A percentile compares a stretch with the other conserved stretches of the same genome.
Conservation (phyloP, 805 yeast species). For the Kodamaea sagamina region DNA sequence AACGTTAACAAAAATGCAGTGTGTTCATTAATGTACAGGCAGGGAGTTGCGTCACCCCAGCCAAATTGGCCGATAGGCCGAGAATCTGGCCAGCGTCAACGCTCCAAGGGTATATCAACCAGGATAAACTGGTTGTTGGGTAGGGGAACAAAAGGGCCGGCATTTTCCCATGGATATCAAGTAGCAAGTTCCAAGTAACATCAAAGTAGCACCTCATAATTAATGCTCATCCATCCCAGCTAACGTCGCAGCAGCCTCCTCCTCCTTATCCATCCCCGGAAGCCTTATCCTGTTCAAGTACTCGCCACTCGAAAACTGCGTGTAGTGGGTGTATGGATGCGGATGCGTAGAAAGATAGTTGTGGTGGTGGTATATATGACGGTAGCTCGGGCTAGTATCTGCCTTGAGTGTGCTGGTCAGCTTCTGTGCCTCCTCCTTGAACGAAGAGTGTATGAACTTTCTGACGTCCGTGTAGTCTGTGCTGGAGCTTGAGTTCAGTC, state of each 20-base stretch:
- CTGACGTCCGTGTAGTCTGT: constrained; percentile 6
- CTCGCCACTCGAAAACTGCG: constrained; percentile 13
- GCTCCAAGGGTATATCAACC: too few relatives aligned
- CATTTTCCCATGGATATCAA: too few relatives aligned
- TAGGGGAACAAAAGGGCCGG: too few relatives aligned
- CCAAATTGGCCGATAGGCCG: background rate
- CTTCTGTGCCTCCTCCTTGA: constrained; percentile 1
- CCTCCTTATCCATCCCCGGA: constrained; percentile 18
- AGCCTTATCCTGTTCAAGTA: constrained; percentile 15
- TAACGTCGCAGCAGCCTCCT: constrained; percentile 5
- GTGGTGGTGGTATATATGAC: constrained; percentile 9
- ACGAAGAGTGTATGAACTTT: constrained; percentile 3
- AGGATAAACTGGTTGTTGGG: too few relatives aligned
- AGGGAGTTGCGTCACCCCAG: constrained; percentile 1
- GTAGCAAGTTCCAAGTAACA: too few relatives aligned
- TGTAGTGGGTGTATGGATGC: constrained; percentile 10
- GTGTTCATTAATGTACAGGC: constrained; percentile 2
- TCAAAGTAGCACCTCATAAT: too few relatives aligned
- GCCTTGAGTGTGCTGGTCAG: constrained; percentile 1
- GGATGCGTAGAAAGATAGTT: constrained; percentile 9
- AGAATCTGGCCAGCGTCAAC: too few relatives aligned
- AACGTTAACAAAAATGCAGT: too few relatives aligned
- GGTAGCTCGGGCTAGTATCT: constrained; percentile 2
- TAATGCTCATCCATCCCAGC: constrained; percentile 4
- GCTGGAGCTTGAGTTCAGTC: constrained; percentile 8